Evolutionary conservation across 495 filamentous ascomycete genomes (phyloP).

Genomic region (Lepidopterella palustris): DNA sequence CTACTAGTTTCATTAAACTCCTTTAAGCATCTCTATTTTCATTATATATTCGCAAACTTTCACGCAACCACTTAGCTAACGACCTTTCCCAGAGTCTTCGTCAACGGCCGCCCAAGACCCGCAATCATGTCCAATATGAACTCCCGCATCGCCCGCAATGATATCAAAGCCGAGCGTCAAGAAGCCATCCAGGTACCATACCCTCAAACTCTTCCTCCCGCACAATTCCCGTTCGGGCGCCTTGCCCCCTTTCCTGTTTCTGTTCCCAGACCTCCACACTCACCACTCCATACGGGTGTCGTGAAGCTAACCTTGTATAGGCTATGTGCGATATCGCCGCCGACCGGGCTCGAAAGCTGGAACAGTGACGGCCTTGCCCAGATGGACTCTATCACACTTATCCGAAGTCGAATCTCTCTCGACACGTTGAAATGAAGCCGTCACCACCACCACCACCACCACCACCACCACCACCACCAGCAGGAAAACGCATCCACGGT

Average conservation of each 20-base stretch:
- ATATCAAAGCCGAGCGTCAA: constrained; percentile 59
- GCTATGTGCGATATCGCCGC: constrained; percentile 69
- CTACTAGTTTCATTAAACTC: too few species aligned
- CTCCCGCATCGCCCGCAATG: constrained; percentile 60
- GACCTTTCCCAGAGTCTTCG: constrained; percentile 58
- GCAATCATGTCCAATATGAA: constrained; percentile 84
- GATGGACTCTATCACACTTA: too few species aligned
- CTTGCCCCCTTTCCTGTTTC: not conserved
- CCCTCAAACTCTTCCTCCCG: not conserved
- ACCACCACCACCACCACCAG: too few species aligned
- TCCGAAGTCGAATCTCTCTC: too few species aligned
- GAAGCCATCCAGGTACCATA: constrained; percentile 67
- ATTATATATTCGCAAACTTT: not conserved
- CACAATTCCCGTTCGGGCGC: too few species aligned
- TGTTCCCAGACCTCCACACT: constrained; percentile 1
- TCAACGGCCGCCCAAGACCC: constrained; percentile 68
- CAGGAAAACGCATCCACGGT: too few species aligned
- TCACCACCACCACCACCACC: too few species aligned
- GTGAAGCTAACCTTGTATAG: constrained; percentile 36
- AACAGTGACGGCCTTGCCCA: not conserved
- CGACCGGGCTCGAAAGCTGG: constrained; percentile 51
- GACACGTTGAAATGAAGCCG: too few species aligned
- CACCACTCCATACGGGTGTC: constrained; percentile 3
- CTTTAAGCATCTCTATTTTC: not conserved
- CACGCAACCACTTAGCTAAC: not conserved